phyloP scores from a whole-genome alignment of 1,139 yeast species.

The Pichia sp. region DNA sequence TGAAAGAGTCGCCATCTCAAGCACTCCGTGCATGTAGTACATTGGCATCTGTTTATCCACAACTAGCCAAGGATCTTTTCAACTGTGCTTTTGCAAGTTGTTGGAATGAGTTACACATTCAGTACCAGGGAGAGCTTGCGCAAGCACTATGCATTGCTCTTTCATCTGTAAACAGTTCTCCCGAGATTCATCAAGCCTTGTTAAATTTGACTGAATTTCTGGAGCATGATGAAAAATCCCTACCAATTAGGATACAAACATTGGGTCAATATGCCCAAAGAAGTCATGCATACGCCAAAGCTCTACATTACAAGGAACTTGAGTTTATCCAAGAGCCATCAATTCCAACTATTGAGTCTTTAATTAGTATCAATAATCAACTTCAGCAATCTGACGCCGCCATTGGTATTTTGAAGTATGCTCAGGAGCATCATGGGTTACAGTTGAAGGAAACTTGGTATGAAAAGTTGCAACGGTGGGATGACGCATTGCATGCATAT shows the following conservation, averaged over 20 bases:
- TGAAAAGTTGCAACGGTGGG: slow-evolving; percentile 96
- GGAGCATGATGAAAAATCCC: slow-evolving; percentile 95
- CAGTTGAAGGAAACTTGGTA: slow-evolving; percentile 97
- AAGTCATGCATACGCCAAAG: slow-evolving; percentile 97
- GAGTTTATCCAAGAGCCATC: slow-evolving; percentile 93
- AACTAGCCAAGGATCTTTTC: slow-evolving; percentile 85
- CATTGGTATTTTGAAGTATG: slow-evolving; percentile 91
- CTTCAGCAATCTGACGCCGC: slow-evolving; percentile 97
- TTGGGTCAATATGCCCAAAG: slow-evolving; percentile 91
- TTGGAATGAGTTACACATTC: slow-evolving; percentile 92
- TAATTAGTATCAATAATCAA: slow-evolving; percentile 89
- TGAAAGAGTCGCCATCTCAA: slow-evolving; percentile 92
- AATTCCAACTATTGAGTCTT: slow-evolving; percentile 85
- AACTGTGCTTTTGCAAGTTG: slow-evolving; percentile 95
- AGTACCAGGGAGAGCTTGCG: slow-evolving; percentile 85
- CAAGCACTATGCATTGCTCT: slow-evolving; percentile 82
- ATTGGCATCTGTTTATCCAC: slow-evolving; percentile 82
- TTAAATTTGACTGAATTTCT: slow-evolving; percentile 89
- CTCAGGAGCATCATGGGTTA: slow-evolving; percentile 87
- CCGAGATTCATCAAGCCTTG: slow-evolving; percentile 88
- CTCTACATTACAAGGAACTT: slow-evolving; percentile 89
- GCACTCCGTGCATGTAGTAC: slow-evolving; percentile 92
- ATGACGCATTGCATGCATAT: slow-evolving; percentile 90
- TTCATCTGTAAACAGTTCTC: slow-evolving; percentile 88
- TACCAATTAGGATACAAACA: slow-evolving; percentile 85